Evolutionary conservation across 2,329 filamentous ascomycete species (phyloP).

Genomic region (Botrytis fabae): DNA sequence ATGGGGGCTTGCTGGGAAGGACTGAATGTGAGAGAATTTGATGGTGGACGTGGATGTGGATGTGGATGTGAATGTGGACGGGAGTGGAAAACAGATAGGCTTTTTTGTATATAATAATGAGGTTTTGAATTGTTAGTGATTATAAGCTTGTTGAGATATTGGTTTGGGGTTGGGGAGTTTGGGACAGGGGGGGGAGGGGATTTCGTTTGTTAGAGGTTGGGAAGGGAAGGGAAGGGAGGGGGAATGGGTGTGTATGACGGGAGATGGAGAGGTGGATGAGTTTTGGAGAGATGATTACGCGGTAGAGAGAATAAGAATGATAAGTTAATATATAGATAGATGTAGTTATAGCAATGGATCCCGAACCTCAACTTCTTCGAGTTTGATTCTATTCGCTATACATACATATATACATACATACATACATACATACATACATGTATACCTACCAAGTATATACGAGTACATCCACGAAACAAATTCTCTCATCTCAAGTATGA

Average conservation of each 20-base stretch:
- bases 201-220: neutral
- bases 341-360: too few relatives aligned
- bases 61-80: neutral
- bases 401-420: too few relatives aligned
- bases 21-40: neutral
- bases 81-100: neutral
- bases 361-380: neutral
- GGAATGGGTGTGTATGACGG: too few relatives aligned
- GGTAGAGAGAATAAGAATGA: too few relatives aligned
- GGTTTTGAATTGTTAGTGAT: neutral
- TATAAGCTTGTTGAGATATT: conserved; percentile 17
- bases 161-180: neutral
- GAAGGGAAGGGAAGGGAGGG: too few relatives aligned
- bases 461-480: neutral
- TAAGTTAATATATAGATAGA: too few relatives aligned
- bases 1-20: neutral
- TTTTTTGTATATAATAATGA: neutral
- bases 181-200: neutral
- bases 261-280: too few relatives aligned
- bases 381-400: neutral
- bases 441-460: too few relatives aligned
- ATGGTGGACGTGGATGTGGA: neutral
- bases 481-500: neutral
- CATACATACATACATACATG: too few relatives aligned
- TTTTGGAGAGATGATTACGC: neutral